phyloP scores from a whole-genome alignment of 148 eudicot species.

The Camellia sinensis region DNA sequence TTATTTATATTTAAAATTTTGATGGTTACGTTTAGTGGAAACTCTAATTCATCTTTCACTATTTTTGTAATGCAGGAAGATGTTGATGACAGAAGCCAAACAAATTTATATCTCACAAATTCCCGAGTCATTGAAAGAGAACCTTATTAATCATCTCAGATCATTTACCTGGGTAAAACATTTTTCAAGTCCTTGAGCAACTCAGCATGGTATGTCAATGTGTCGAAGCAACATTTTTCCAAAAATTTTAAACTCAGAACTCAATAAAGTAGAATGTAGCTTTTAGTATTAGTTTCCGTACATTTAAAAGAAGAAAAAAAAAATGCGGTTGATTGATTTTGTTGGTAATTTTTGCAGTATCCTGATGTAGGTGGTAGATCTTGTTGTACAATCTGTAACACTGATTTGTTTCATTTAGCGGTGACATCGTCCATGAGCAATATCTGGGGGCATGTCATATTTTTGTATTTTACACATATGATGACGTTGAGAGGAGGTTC shows the following conservation, averaged over 20 bases:
- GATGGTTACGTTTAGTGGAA: not conserved
- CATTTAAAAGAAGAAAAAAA: no score
- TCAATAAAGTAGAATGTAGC: not conserved
- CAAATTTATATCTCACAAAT: slow-evolving; percentile 46
- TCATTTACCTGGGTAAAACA: slow-evolving; percentile 48
- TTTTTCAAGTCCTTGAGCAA: slow-evolving; percentile 18
- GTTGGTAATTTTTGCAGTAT: slow-evolving; percentile 9
- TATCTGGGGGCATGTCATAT: not conserved
- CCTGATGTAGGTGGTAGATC: not conserved
- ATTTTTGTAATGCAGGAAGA: slow-evolving; percentile 47
- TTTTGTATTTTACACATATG: not conserved
- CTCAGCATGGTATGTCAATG: slow-evolving; percentile 18
- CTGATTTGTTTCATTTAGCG: not conserved
- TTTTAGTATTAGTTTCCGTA: not conserved
- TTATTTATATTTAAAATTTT: no score
- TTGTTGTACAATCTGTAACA: slow-evolving; percentile 11
- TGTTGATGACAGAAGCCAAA: slow-evolving; percentile 68
- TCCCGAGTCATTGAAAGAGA: slow-evolving; percentile 74
- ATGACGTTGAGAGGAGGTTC: not conserved
- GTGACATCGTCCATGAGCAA: not conserved
- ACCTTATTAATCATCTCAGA: slow-evolving; percentile 51
- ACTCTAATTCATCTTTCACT: not conserved
- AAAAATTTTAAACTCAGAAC: no score
- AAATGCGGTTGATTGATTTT: not conserved
- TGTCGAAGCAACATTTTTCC: no score